Conservation (phyloP, 495 filamentous ascomycete genomes). For the Aspergillus asperescens region DNA sequence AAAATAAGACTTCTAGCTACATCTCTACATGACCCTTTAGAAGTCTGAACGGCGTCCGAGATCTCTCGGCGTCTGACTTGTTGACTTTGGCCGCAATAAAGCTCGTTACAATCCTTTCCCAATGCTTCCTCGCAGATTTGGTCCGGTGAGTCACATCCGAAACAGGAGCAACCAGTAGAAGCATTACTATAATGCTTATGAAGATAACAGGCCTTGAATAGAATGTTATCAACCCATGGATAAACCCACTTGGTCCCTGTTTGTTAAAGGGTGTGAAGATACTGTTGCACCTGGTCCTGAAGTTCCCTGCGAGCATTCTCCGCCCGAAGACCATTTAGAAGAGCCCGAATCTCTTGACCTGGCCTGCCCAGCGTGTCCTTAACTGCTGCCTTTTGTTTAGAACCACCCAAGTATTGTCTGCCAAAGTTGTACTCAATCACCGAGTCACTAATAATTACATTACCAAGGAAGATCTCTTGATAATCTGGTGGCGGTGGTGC, state of each 20-base stretch:
- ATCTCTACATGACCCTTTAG: too few relatives aligned
- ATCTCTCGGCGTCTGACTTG: neutral
- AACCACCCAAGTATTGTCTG: conserved; percentile 22
- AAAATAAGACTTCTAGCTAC: too few relatives aligned
- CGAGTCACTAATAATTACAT: conserved; percentile 40
- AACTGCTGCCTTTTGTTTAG: conserved; percentile 20
- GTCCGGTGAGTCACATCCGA: neutral
- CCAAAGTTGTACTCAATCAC: conserved; percentile 39
- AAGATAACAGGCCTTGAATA: conserved; percentile 27
- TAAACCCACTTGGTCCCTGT: conserved; percentile 11
- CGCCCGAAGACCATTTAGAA: conserved; percentile 21
- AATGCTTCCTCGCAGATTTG: neutral
- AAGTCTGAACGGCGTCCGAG: conserved; percentile 4
- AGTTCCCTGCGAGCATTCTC: conserved; percentile 12
- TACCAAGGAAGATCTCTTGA: conserved; percentile 34
- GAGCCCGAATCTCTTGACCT: conserved; percentile 24
- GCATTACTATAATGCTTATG: conserved; percentile 25
- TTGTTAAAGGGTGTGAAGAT: conserved; percentile 5
- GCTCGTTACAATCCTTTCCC: neutral
- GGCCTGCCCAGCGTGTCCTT: conserved; percentile 27
- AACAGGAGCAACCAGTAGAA: conserved; percentile 1
- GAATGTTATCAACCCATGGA: conserved; percentile 23
- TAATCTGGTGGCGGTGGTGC: conserved; percentile 10
- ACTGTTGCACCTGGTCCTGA: conserved; percentile 1
- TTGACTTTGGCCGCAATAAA: neutral